A percentile compares a stretch with the other conserved stretches of the same genome.
Evolutionary conservation across 2,329 filamentous ascomycete genomes (phyloP).

Genomic region (Fusarium odoratissimum): DNA sequence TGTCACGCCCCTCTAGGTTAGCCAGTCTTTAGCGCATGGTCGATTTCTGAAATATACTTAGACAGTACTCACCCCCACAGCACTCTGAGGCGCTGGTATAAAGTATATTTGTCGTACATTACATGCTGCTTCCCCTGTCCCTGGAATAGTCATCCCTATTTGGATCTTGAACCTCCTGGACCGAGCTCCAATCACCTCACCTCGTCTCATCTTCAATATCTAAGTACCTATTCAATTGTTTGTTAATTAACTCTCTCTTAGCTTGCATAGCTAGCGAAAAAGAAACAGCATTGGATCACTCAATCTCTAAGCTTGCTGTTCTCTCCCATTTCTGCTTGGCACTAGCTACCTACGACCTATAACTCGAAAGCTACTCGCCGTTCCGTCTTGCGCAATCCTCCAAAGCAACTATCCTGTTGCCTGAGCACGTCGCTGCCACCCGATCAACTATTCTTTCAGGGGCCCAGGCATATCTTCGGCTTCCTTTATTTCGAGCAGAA

Average conservation of each 20-base stretch:
- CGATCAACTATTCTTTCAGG: background rate
- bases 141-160: constrained; percentile 22
- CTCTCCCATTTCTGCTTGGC: background rate
- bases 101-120: background rate
- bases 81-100: rapidly evolving
- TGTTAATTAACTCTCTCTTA: background rate
- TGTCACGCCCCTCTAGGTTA: background rate
- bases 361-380: background rate
- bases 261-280: background rate
- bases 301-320: background rate
- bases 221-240: background rate
- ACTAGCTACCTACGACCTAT: background rate
- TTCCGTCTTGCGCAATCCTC: constrained; percentile 23
- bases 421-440: constrained; percentile 5
- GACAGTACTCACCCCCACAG: background rate
- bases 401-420: constrained; percentile 27
- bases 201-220: constrained; percentile 18
- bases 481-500: background rate
- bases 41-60: background rate
- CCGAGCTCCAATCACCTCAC: constrained; percentile 34
- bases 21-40: background rate
- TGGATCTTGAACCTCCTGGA: constrained; percentile 20
- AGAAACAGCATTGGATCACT: background rate
- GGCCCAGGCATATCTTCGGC: background rate
- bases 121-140: constrained; percentile 13